phyloP scores from a whole-genome alignment of 352 stramenopile species.

The Pythium periplocum region DNA sequence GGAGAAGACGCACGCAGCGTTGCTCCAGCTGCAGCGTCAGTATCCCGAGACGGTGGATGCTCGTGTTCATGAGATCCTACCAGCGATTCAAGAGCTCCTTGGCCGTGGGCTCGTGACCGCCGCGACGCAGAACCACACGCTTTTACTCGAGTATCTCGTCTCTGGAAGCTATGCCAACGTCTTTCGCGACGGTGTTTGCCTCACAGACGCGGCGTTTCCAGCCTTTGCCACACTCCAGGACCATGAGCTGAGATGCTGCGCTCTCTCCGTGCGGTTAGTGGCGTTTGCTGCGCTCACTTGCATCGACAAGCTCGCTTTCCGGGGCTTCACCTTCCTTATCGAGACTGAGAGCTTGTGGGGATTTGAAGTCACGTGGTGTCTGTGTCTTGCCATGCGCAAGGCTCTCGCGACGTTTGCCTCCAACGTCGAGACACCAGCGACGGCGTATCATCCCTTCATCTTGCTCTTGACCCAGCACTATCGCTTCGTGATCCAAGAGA shows the following conservation, averaged over 20 bases:
- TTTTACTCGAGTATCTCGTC: constrained; percentile 16
- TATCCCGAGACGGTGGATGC: constrained; percentile 8
- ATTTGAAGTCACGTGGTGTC: constrained; percentile 16
- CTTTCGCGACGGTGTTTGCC: constrained; percentile 14
- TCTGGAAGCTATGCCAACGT: constrained; percentile 6
- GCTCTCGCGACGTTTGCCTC: constrained; percentile 3
- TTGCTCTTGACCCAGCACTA: constrained; percentile 14
- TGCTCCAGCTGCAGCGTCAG: constrained; percentile 12
- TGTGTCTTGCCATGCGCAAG: constrained; percentile 16
- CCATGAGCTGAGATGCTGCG: constrained; percentile 8
- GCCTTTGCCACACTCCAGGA: constrained; percentile 4
- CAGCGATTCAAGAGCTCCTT: constrained; percentile 17
- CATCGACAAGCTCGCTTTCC: constrained; percentile 13
- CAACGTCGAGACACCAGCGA: not conserved
- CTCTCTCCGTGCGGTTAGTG: constrained; percentile 12
- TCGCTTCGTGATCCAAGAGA: constrained; percentile 14
- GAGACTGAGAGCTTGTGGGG: constrained; percentile 10
- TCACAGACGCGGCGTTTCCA: constrained; percentile 5
- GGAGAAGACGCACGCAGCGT: constrained; percentile 11
- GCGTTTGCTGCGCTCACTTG: constrained; percentile 18
- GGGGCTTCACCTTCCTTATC: constrained; percentile 10
- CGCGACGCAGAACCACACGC: constrained; percentile 12
- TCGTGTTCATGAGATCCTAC: not conserved
- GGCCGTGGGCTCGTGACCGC: constrained; percentile 10
- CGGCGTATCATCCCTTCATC: constrained; percentile 18